Evolutionary conservation across 371 early-diverging fungal species (phyloP), one percentile per base, ranked within the genome.

Genomic region (Mortierella sp.): DNA sequence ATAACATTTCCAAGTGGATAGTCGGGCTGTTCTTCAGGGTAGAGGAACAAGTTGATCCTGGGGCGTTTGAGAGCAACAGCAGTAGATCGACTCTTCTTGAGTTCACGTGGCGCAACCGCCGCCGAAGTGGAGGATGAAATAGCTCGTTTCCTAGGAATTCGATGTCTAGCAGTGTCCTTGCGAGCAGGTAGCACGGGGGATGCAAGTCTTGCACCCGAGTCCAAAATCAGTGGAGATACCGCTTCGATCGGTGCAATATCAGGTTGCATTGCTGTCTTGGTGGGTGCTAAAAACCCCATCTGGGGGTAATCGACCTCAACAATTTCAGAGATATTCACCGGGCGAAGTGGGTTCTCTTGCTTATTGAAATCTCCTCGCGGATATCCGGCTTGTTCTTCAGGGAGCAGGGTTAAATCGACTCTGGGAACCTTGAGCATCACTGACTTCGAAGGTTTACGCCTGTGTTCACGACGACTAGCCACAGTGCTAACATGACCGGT

Each of bases 1-100:
- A 18, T 6, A 26, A 28, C 24, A 22, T 59, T 45, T 22, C 39
- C 28, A 20, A 66, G 77, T 16, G 77, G 72, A 30, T 77, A 77
- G 52, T 68, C 60, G 16, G 68, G 61, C 39, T 77, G 51, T 28
- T 77, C 77, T 32, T 77, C 77, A 5, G 68, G 64, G 55, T 64
- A 77, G 14, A 67, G 49, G 14, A 24, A n/a, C 28, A 68, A 5
- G 14, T 61, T 43, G 6, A 55, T 28, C 40, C 64, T 77, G 47
- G 68, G 72, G 3, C 11, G 45, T 58, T 63, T 62, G 1, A 70
- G 30, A 9, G 65, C 37, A 3, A 51, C 70, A 18, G 70, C 76
- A 3, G 28, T 49, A 18, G 66, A 66, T 30, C 66, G 76, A 14
- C 20, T 22, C 37, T 47, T 45, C 49, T 59, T 60, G 26, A 18